phyloP scores from a whole-genome alignment of 331 rosid genomes.

The Rosa hybrid region DNA sequence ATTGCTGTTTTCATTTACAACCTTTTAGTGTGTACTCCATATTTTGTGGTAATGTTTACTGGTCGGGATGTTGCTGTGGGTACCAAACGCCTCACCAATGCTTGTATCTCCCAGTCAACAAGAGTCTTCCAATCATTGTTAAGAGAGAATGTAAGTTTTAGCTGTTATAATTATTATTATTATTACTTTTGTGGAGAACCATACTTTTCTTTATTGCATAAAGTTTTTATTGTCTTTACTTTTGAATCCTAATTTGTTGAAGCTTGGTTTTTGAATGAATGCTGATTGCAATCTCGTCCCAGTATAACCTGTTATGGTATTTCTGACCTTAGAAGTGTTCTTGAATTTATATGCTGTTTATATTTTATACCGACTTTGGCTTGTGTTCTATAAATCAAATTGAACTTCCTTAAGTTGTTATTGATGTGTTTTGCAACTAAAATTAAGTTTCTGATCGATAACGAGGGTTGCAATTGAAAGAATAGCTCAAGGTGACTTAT shows the following conservation, averaged over 20 bases:
- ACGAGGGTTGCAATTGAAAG: neutral
- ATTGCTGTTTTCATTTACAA: slow-evolving; percentile 15
- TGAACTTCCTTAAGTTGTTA: neutral
- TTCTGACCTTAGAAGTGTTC: neutral
- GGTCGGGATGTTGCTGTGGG: slow-evolving; percentile 49
- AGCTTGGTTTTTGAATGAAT: neutral
- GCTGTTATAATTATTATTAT: neutral
- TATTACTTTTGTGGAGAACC: neutral
- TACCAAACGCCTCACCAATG: slow-evolving; percentile 55
- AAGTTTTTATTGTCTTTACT: neutral
- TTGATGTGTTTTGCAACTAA: neutral
- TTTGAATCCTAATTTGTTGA: neutral
- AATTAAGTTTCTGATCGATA: neutral
- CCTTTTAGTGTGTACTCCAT: slow-evolving; percentile 73
- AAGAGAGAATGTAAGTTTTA: slow-evolving; percentile 68
- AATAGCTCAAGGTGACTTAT: neutral
- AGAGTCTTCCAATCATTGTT: slow-evolving; percentile 75
- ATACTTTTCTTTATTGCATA: neutral
- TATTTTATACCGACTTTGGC: neutral
- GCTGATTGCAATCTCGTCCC: neutral
- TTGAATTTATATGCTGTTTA: neutral
- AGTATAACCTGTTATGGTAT: neutral
- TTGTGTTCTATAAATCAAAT: neutral
- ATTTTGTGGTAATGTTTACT: slow-evolving; percentile 88
- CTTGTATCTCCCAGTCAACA: slow-evolving; percentile 85